Evolutionary conservation across 1,284 basidiomycete genomes (phyloP).

Genomic region (Cryptococcus sp.): DNA sequence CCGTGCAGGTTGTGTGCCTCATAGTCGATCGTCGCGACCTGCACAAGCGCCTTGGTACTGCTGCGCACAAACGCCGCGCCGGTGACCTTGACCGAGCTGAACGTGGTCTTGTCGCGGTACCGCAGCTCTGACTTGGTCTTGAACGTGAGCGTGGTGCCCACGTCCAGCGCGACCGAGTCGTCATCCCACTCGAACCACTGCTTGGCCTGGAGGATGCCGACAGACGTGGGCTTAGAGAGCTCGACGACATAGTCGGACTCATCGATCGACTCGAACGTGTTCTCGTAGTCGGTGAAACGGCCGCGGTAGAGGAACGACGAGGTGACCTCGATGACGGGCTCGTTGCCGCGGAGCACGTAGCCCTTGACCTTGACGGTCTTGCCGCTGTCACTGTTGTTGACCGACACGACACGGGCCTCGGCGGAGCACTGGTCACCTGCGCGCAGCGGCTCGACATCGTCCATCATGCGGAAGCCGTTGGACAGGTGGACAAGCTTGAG

Average conservation of each 20-base stretch:
- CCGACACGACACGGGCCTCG: conserved; percentile 81
- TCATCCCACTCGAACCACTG: conserved; percentile 98
- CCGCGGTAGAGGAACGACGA: conserved; percentile 98
- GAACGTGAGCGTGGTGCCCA: conserved; percentile 85
- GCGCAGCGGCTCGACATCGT: conserved; percentile 69
- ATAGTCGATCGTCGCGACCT: conserved; percentile 85
- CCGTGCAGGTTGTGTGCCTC: conserved; percentile 81
- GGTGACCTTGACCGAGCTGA: conserved; percentile 73
- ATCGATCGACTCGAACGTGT: conserved; percentile 90
- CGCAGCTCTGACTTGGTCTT: conserved; percentile 77
- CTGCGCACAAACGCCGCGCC: conserved; percentile 83
- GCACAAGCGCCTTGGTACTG: conserved; percentile 77
- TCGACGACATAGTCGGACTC: conserved; percentile 83
- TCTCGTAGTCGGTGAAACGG: conserved; percentile 84
- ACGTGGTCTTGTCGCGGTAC: conserved; percentile 88
- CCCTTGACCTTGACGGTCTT: conserved; percentile 93
- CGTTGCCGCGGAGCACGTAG: conserved; percentile 67
- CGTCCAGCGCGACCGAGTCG: conserved; percentile 68
- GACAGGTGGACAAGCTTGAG: conserved; percentile 94
- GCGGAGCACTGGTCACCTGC: conserved; percentile 89
- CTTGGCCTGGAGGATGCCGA: conserved; percentile 90
- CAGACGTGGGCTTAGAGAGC: conserved; percentile 70
- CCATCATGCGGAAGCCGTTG: conserved; percentile 88
- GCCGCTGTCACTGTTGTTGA: conserved; percentile 86
- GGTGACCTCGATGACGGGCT: conserved; percentile 85